These are phyloP conservation scores for Odontarrhena argentea DNA, from an alignment of 345 rosid species.

Conservation along the genomic window DNA sequence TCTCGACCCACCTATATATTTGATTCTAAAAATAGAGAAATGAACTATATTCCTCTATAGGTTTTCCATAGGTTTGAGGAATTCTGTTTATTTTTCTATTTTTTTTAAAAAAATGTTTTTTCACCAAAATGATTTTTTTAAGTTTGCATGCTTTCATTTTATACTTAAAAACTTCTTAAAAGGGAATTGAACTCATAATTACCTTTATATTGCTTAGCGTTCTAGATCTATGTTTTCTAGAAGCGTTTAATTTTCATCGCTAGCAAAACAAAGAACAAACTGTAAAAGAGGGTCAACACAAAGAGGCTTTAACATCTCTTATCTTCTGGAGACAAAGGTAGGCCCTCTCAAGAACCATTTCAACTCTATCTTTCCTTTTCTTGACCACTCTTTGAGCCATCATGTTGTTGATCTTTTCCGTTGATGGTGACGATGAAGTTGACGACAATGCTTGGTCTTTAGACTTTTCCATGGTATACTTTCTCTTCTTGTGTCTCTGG, in stretches of 20 bases:
- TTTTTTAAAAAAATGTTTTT: no score
- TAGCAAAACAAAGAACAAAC: background rate
- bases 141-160: no score
- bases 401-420: constrained; percentile 19
- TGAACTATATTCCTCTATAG: no score
- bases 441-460: constrained; percentile 21
- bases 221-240: background rate
- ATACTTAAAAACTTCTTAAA: no score
- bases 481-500: constrained; percentile 34
- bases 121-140: no score
- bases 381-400: constrained; percentile 24
- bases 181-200: no score
- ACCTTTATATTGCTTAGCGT: background rate
- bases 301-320: constrained; percentile 41
- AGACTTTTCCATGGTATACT: background rate
- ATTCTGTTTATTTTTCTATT: no score
- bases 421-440: constrained; percentile 21
- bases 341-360: constrained; percentile 42
- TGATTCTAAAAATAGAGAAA: no score
- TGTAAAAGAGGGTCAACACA: constrained; percentile 23
- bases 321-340: constrained; percentile 40
- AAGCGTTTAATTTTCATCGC: constrained; percentile 15
- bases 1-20: no score
- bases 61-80: no score
- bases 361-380: constrained; percentile 38